phyloP scores from a whole-genome alignment of 169 alveolate genomes.

The Eimeria tenella region DNA sequence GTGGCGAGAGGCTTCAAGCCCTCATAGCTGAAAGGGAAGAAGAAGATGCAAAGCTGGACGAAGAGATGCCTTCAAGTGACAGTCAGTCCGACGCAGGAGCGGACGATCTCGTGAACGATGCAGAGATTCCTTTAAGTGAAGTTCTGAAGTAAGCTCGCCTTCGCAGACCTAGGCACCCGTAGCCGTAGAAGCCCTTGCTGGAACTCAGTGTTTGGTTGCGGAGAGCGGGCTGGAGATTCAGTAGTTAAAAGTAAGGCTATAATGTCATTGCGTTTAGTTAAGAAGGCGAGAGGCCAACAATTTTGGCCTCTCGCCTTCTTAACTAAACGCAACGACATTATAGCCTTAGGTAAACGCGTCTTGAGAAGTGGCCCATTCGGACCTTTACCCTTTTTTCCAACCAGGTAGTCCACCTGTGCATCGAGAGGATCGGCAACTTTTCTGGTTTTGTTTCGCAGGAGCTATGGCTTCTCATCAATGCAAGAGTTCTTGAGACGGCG shows the following conservation, averaged over 20 bases:
- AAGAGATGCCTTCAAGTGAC: constrained; percentile 76
- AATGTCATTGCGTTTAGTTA: too few species aligned
- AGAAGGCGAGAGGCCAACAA: too few species aligned
- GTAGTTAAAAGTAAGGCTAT: too few species aligned
- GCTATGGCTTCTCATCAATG: constrained; percentile 2
- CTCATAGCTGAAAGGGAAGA: constrained; percentile 75
- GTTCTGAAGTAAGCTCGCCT: not conserved
- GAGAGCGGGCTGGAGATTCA: too few species aligned
- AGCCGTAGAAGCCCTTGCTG: too few species aligned
- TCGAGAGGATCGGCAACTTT: not conserved
- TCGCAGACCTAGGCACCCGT: not conserved
- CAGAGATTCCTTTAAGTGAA: constrained; percentile 72
- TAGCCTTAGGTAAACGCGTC: too few species aligned
- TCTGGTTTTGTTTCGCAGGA: not conserved
- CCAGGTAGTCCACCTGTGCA: too few species aligned
- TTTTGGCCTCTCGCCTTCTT: too few species aligned
- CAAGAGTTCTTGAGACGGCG: constrained; percentile 18
- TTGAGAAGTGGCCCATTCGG: too few species aligned
- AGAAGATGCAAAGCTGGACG: constrained; percentile 77
- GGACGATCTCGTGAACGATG: constrained; percentile 73
- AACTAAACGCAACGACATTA: too few species aligned
- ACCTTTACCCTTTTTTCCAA: too few species aligned
- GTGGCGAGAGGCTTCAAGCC: constrained; percentile 72
- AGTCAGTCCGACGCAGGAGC: constrained; percentile 81
- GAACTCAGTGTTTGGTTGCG: too few species aligned